Evolutionary conservation across 73 alveolate species (phyloP), one percentile per base, ranked within the genome.

Genomic region (Paramecium octaurelia): DNA sequence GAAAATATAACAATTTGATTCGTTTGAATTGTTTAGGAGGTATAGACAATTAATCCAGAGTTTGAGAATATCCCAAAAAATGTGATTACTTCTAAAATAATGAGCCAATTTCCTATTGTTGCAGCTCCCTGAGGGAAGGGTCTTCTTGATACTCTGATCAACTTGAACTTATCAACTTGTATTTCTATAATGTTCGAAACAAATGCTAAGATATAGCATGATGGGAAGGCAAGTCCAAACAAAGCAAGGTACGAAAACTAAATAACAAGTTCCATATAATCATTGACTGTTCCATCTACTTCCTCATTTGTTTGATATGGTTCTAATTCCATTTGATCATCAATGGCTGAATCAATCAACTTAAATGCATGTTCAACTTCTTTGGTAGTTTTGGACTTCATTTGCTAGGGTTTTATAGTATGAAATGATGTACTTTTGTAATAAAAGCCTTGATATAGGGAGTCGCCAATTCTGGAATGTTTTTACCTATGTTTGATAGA

Each of bases 201-300:
- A 92, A 92, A 77, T 18, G 93, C 93, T 20, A 93, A 48, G 1
- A 92, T 43, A 24, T 50, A 73, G 9, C 93, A 93, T n/a, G 92
- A 57, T 20, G 95, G 96, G 46, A 93, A 93, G 73, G 95, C 95
- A 8, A 93, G 69, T 2, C 95, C 92, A 54, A 92, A 93, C 1
- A 93, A 18, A 31, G 93, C 54, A 5, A 93, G 54, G 54, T 75
- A 93, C 2, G 93, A 92, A 58, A 93, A 93, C 21, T 92, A 75
- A 6, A 93, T 83, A 12, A 92, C 86, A n/a, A 93, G 43, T 92
- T 92, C 95, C 92, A 93, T 58, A 38, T 90, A 93, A 29, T 93
- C 96, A 5, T 87, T 90, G 10, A 93, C 88, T 31, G 96, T 93
- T 20, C 96, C 96, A 92, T 93, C 96, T 31, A 60, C 71, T 59